A percentile compares a stretch with the other conserved stretches of the same genome.
Conservation (phyloP, 75 land plant species). For the Sequoia sempervirens region DNA sequence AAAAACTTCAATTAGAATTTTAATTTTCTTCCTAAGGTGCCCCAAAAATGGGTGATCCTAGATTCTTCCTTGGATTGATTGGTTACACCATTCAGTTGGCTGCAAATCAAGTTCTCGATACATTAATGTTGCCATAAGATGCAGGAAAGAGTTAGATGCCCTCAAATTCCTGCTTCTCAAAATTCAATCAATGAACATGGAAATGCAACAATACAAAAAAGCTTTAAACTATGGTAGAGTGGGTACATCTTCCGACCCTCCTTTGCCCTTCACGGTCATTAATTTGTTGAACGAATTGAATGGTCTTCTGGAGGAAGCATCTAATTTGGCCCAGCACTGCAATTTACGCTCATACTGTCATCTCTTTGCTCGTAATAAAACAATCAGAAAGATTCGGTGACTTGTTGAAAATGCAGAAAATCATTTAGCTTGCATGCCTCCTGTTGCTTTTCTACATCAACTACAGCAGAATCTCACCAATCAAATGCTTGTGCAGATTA, state of each 20-base stretch:
- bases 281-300: neutral
- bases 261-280: neutral
- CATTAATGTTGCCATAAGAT: neutral
- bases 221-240: no score
- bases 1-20: no score
- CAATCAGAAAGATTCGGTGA: neutral
- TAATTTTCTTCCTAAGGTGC: no score
- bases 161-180: neutral
- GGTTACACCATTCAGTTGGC: no score
- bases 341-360: neutral
- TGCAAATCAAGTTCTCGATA: neutral
- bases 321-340: neutral
- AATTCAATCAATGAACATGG: no score
- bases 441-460: neutral
- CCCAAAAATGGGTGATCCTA: no score
- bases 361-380: neutral
- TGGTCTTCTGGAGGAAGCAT: neutral
- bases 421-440: no score
- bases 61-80: neutral
- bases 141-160: neutral
- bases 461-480: neutral
- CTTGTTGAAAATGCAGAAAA: neutral
- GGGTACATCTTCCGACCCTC: no score
- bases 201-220: no score
- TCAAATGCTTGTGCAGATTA: neutral